Percentiles rank a stretch among this genome's conserved stretches.
phyloP scores from a whole-genome alignment of 768 basidiomycete species.

The Aureoboletus auriporus region DNA sequence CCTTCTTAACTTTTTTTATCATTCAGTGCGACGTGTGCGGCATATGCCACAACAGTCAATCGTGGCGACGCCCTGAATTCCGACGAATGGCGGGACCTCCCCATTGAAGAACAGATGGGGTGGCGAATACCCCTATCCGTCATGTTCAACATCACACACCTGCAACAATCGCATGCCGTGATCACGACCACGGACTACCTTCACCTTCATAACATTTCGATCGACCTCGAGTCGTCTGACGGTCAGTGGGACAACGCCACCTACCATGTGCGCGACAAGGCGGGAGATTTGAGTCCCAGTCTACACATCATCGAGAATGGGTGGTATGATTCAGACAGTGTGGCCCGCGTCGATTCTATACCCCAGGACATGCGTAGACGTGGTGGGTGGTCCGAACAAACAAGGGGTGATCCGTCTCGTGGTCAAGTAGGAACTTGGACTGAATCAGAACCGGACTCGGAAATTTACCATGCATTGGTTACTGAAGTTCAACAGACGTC shows the following conservation, averaged over 20 bases:
- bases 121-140: constrained; percentile 32
- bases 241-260: constrained; percentile 36
- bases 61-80: constrained; percentile 37
- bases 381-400: constrained; percentile 24
- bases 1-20: not conserved
- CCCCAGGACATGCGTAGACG: constrained; percentile 29
- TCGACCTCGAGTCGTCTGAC: constrained; percentile 30
- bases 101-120: constrained; percentile 34
- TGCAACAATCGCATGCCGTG: constrained; percentile 16
- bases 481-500: constrained; percentile 4
- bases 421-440: constrained; percentile 22
- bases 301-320: constrained; percentile 34
- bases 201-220: constrained; percentile 35
- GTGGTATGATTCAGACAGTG: constrained; percentile 32
- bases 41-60: constrained; percentile 43
- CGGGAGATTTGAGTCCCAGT: constrained; percentile 17
- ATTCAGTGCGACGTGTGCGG: constrained; percentile 33
- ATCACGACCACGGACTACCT: constrained; percentile 38
- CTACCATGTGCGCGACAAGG: constrained; percentile 28
- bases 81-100: constrained; percentile 38
- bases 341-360: constrained; percentile 36
- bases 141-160: constrained; percentile 43
- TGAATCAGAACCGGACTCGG: constrained; percentile 8
- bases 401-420: constrained; percentile 9
- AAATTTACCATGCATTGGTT: constrained; percentile 17